Base-by-base conservation (phyloP, 106 monocot species). In the Dactylorhiza incarnata region DNA sequence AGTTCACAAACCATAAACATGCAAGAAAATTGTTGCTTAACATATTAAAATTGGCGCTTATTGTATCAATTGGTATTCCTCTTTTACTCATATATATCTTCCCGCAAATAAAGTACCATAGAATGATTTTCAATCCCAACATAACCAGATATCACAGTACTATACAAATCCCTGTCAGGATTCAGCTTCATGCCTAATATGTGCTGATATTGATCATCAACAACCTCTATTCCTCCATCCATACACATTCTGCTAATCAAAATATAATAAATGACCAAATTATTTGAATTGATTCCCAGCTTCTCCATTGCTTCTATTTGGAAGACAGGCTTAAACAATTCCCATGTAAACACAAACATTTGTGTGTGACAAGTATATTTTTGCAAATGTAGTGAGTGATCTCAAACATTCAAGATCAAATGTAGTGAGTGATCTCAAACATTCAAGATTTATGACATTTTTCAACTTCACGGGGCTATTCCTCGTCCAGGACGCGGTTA, bases 261-360 rank as follows among this genome's bases (percentile, higher is more conserved):
- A 23, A 68, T 52, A 74, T 81, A 37, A 49, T 78, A 89, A 20
- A 84, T 89, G 9, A 50, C 43, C 26, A 82, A n/a, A 24, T 63
- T n/a, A n/a, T n/a, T 91, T 1, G 89, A 81, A 80, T 76, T 82
- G 37, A 91, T 51, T 15, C 81, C 81, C n/a, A 74, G 15, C 17
- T 74, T 76, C 70, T 83, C 70, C 86, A 89, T 89, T n/a, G n/a
- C n/a, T n/a, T n/a, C n/a, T n/a, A n/a, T n/a, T n/a, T n/a, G n/a
- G n/a, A n/a, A n/a, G n/a, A n/a, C n/a, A n/a, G n/a, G n/a, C n/a
- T n/a, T n/a, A n/a, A n/a, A n/a, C n/a, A n/a, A n/a, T n/a, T n/a
- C n/a, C n/a, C n/a, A n/a, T n/a, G n/a, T n/a, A n/a, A n/a, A n/a
- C n/a, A n/a, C n/a, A n/a, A n/a, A n/a, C n/a, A n/a, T n/a, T n/a